Base-by-base conservation (phyloP, 331 rosid genomes). In the Quercus phellos region DNA sequence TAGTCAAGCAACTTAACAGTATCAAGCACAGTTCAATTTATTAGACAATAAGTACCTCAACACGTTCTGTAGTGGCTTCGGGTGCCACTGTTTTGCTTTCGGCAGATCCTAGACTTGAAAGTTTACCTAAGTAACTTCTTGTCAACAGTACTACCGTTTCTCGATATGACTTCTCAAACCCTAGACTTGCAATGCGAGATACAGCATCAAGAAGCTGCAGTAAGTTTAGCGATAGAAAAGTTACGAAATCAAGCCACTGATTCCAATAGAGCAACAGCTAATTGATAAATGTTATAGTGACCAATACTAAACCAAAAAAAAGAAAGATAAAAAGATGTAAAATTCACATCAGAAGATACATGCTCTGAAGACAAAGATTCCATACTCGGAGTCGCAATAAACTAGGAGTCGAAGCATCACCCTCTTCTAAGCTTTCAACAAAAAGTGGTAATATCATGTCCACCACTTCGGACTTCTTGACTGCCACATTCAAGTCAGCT, bases 101-200 rank as follows among this genome's bases (percentile, higher is more conserved):
- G 74, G 89, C 95, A 73, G 98, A 92, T 79, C 98, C 99, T 77
- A 92, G 85, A 82, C 80, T 88, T 14, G 98, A 90, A 75, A 92
- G 96, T 84, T 94, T 94, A 80, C 85, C 87, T 74, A 94, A 78
- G 90, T 94, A 94, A 91, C 98, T 92, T 85, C 99, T 91, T 70
- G 96, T 94, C 94, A 94, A 85, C 88, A 94, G 78, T 87, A 94
- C 99, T 77, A 94, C 92, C 21, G 99, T 91, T 88, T 94, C 99
- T n/a, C 97, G 97, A 82, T 94, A 94, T 78, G 99, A 91, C 90
- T 94, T 94, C 78, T 94, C 99, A 79, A 94, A 94, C 77, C 99
- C 99, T 76, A 94, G 88, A 87, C 98, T 92, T 84, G 99, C 99
- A 93, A 94, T 94, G 80, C 83, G 96, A 79, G 97, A 87, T 61